Evolutionary conservation across 208 protist species (phyloP).

Genomic region (Strigomonas culicis): DNA sequence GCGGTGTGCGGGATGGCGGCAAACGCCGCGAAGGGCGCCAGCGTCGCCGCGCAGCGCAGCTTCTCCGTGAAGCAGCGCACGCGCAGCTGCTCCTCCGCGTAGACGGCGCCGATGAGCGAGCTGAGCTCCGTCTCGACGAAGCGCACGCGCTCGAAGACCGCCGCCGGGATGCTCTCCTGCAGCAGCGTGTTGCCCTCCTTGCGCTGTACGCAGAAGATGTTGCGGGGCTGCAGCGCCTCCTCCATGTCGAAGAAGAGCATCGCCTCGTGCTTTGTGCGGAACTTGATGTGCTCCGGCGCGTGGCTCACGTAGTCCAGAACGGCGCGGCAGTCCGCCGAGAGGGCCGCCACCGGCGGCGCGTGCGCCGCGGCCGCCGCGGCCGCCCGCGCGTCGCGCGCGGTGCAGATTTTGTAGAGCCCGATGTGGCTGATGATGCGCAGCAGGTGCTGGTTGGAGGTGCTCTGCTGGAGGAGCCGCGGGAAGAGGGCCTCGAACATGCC

Average conservation of each 20-base stretch:
- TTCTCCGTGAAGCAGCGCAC: constrained; percentile 18
- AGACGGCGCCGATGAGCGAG: constrained; percentile 57
- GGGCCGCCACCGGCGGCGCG: constrained; percentile 10
- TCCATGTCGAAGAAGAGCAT: constrained; percentile 70
- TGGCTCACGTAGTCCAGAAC: constrained; percentile 67
- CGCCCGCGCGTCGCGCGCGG: constrained; percentile 26
- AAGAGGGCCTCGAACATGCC: constrained; percentile 45
- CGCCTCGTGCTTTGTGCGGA: constrained; percentile 64
- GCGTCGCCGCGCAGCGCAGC: constrained; percentile 14
- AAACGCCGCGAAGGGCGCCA: constrained; percentile 46
- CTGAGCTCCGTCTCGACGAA: constrained; percentile 69
- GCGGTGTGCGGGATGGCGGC: constrained; percentile 66
- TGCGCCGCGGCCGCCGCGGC: not conserved
- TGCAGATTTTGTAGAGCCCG: constrained; percentile 58
- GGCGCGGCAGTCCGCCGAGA: constrained; percentile 21
- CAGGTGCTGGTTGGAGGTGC: constrained; percentile 87
- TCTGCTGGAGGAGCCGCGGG: constrained; percentile 75
- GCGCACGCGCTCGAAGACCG: constrained; percentile 77
- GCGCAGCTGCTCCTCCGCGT: constrained; percentile 62
- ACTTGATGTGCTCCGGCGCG: constrained; percentile 72
- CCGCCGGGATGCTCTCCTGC: constrained; percentile 70
- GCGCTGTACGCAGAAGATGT: constrained; percentile 71
- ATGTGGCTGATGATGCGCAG: constrained; percentile 87
- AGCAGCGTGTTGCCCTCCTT: constrained; percentile 80
- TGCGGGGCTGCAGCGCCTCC: constrained; percentile 46